Base-by-base conservation (phyloP, 2,329 filamentous ascomycete genomes). In the Hymenoscyphus repandus region DNA sequence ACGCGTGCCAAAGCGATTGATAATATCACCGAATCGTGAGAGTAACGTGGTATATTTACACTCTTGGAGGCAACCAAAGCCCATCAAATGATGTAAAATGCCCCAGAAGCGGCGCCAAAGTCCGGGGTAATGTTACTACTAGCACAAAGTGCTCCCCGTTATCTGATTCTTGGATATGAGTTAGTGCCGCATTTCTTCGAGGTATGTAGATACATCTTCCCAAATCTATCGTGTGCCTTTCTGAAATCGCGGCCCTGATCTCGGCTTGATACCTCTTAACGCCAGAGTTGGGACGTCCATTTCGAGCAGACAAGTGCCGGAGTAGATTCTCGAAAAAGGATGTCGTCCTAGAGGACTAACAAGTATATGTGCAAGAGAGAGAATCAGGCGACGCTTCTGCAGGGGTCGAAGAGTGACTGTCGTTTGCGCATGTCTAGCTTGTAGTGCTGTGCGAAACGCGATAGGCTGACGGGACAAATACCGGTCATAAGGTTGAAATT, bases 41-140 rank as follows among this genome's bases (percentile, higher is more conserved):
- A 45, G 49, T 47, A 51, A 51, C 49, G 49, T 51, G 45, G 49
- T 47, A 51, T 44, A 22, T 30, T 51, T 47, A 36, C 37, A 42
- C 37, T n/a, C 37, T 30, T n/a, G 7, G 18, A 13, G 18, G 22
- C 4, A 30, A 34, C 15, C 13, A 18, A 17, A 18, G 36, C n/a
- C 2, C 31, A 46, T 51, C 37, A 51, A 41, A 17, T 51, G 43
- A 51, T 36, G 20, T 18, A 34, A 9, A 40, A 11, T 30, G 41
- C 17, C 20, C 48, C 38, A 33, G 18, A 31, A 17, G n/a, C 7
- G 32, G 36, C 18, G 13, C 18, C 10, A 31, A 37, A 44, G 11
- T 32, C 42, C 33, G 31, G 36, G 36, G 48, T 40, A 34, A 41
- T 45, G 34, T 37, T 22, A 38, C 34, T 6, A 18, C 22, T 36